Conservation (phyloP, 345 rosid genomes). For the Citrus unshiu region DNA sequence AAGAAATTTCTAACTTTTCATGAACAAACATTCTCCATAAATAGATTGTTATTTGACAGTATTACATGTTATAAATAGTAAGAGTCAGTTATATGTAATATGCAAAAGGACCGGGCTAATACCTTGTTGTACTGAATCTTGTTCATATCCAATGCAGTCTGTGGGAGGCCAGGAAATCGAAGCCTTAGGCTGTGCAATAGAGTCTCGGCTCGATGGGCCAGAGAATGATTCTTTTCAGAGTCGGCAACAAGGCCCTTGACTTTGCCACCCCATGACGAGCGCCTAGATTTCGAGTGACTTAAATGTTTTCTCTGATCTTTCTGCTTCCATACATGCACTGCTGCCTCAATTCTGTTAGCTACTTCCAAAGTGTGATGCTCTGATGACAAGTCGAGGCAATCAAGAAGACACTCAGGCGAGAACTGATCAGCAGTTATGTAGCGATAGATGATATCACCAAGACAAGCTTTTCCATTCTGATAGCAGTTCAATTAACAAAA, state of each 20-base stretch:
- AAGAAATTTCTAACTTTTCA: not conserved
- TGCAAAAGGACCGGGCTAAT: not conserved
- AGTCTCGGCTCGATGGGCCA: constrained; percentile 74
- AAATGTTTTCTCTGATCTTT: constrained; percentile 48
- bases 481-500: constrained; percentile 1
- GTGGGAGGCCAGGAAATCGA: constrained; percentile 91
- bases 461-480: constrained; percentile 77
- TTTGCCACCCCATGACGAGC: constrained; percentile 82
- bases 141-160: constrained; percentile 89
- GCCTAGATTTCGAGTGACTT: constrained; percentile 41
- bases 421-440: constrained; percentile 73
- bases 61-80: not conserved
- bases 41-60: not conserved
- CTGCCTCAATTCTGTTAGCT: constrained; percentile 81
- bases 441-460: constrained; percentile 80
- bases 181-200: constrained; percentile 69
- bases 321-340: constrained; percentile 76
- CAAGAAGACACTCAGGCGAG: constrained; percentile 81
- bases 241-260: constrained; percentile 80
- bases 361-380: constrained; percentile 85
- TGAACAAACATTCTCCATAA: not conserved
- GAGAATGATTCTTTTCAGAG: constrained; percentile 47
- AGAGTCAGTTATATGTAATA: not conserved
- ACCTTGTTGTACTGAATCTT: constrained; percentile 94
- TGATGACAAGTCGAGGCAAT: constrained; percentile 81